A percentile compares a stretch with the other conserved stretches of the same genome.
These are phyloP conservation scores for Lodderomyces metapsilosis DNA, from an alignment of 1,139 yeast genomes.

Conservation along the genomic window DNA sequence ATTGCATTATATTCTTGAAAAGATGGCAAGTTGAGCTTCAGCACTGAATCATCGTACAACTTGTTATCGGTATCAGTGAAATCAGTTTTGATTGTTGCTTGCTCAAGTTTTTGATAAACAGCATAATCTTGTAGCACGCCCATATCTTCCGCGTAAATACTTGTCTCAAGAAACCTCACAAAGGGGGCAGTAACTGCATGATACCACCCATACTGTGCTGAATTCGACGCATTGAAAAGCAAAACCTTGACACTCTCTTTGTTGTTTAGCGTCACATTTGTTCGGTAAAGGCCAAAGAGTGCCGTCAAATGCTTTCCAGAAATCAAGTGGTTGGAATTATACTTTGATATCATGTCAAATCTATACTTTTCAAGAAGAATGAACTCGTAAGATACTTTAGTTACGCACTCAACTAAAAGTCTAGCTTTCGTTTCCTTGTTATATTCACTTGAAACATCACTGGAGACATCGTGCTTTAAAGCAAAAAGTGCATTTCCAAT, in stretches of 20 bases:
- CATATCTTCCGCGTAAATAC: constrained; percentile 29
- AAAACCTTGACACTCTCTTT: constrained; percentile 30
- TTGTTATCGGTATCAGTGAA: constrained; percentile 27
- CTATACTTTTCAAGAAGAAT: constrained; percentile 42
- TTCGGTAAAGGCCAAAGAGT: constrained; percentile 24
- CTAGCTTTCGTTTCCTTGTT: constrained; percentile 14
- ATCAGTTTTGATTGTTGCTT: constrained; percentile 16
- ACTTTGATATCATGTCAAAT: constrained; percentile 37
- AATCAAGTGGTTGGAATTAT: constrained; percentile 33
- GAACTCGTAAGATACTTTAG: constrained; percentile 42
- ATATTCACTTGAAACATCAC: constrained; percentile 12
- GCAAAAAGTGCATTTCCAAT: constrained; percentile 28
- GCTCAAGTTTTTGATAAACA: constrained; percentile 17
- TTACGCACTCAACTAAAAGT: constrained; percentile 29
- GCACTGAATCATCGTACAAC: constrained; percentile 25
- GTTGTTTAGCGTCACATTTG: constrained; percentile 14
- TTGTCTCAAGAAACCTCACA: constrained; percentile 35
- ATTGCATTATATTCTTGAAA: constrained; percentile 24
- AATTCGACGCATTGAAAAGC: constrained; percentile 33
- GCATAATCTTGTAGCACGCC: constrained; percentile 18
- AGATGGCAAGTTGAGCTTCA: constrained; percentile 26
- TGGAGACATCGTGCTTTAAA: constrained; percentile 25
- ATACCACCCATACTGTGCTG: constrained; percentile 41
- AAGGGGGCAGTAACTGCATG: constrained; percentile 39
- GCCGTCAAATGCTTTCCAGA: constrained; percentile 23